Evolutionary conservation across 495 filamentous ascomycete genomes (phyloP), one percentile per base, ranked within the genome.

Genomic region (Aspergillus bertholletiae): DNA sequence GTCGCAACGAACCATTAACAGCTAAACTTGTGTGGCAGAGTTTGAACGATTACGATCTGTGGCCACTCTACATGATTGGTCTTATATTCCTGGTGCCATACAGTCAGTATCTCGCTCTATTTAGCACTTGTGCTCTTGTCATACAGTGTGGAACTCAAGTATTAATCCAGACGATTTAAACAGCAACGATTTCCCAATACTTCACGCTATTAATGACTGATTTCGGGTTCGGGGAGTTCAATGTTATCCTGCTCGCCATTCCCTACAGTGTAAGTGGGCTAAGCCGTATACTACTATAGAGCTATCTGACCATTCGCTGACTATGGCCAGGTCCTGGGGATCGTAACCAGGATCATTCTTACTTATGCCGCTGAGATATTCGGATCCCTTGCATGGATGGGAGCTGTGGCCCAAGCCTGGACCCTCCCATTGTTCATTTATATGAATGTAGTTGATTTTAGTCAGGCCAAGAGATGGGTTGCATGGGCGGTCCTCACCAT

Each of bases 231-330:
- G 70, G 73, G 48, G 86, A 84, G 4, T 86, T 89, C 58, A 59
- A 81, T 13, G 82, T 84, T 4, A 89, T 86, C 56, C 66, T 91
- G 0, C 72, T 91, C 28, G 73, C 80, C 7, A 85, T 90, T 23
- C 86, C 85, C 20, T 58, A 54, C 18, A 44, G 27, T 35, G 39
- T 56, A 53, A 0, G 55, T 27, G 26, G 17, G 23, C 20, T 1
- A 24, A 20, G 5, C 30, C 13, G 21, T 2, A 24, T 12, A 17
- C 15, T 23, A 0, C 46, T 20, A 13, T 9, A 12, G 9, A 30
- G 11, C 28, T 20, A 37, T 15, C 34, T 37, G n/a, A 12, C 2
- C 34, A 11, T 1, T 37, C 13, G 13, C 51, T 58, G 22, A 58
- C 37, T 24, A 17, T 1, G 63, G 60, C 1, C 78, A 76, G 46